Evolutionary conservation across 805 yeast genomes (phyloP).

Genomic region (Yamadazyma ubonensis): DNA sequence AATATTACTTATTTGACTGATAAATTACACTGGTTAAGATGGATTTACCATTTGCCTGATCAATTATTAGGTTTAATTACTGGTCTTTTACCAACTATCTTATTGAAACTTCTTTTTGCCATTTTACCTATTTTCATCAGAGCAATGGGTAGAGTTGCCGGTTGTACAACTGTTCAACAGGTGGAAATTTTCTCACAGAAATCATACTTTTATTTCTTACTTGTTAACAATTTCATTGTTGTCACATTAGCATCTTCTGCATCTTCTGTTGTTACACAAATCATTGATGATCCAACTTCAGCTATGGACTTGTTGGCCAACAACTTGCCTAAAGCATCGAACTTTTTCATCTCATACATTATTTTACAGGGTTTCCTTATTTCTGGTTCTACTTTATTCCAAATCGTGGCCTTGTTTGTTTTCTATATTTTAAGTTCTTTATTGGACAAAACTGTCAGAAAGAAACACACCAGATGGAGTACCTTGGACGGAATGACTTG

Average conservation of each 20-base stretch:
- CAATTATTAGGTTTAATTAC: slow-evolving; percentile 79
- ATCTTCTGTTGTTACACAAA: slow-evolving; percentile 61
- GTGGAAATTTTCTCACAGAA: slow-evolving; percentile 66
- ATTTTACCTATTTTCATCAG: slow-evolving; percentile 83
- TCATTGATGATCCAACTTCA: slow-evolving; percentile 55
- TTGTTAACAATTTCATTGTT: slow-evolving; percentile 68
- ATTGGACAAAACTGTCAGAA: slow-evolving; percentile 65
- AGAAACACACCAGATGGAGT: slow-evolving; percentile 61
- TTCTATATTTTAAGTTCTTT: slow-evolving; percentile 57
- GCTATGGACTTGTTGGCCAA: slow-evolving; percentile 60
- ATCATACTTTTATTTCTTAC: slow-evolving; percentile 67
- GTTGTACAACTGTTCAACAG: slow-evolving; percentile 54
- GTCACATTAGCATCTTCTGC: slow-evolving; percentile 73
- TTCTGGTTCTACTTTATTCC: slow-evolving; percentile 64
- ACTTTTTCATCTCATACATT: slow-evolving; percentile 68
- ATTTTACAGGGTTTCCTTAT: slow-evolving; percentile 67
- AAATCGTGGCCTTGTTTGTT: slow-evolving; percentile 55
- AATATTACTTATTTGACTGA: slow-evolving; percentile 74
- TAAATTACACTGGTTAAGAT: slow-evolving; percentile 69
- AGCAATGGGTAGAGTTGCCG: slow-evolving; percentile 60
- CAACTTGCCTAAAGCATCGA: slow-evolving; percentile 72
- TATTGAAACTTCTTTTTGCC: slow-evolving; percentile 80
- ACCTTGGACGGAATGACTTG: slow-evolving; percentile 54
- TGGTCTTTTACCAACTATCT: slow-evolving; percentile 79
- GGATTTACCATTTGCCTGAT: slow-evolving; percentile 71